These are phyloP conservation scores for Cryptosporidium tyzzeri DNA, from an alignment of 169 alveolate genomes.

Conservation along the genomic window DNA sequence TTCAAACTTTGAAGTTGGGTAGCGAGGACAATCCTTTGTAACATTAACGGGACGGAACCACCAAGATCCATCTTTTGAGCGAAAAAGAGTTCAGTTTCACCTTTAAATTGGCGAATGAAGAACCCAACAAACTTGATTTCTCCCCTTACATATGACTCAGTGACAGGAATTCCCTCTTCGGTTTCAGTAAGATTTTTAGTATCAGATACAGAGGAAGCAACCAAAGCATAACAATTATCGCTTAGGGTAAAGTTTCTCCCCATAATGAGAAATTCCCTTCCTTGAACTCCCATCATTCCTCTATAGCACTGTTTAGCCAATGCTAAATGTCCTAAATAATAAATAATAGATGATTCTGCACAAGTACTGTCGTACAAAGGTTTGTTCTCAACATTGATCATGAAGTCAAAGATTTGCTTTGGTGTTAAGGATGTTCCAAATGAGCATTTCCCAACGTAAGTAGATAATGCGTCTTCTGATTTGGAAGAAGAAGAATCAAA, in stretches of 20 bases:
- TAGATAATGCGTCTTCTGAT: conserved; percentile 6
- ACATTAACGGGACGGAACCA: conserved; percentile 48
- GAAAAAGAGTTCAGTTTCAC: conserved; percentile 43
- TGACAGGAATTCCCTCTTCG: conserved; percentile 31
- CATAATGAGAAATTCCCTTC: conserved; percentile 41
- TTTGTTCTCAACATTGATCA: conserved; percentile 43
- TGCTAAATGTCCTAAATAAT: background rate
- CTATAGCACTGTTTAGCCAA: conserved; percentile 51
- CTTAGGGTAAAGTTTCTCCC: conserved; percentile 43
- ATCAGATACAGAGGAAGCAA: conserved; percentile 18
- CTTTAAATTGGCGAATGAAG: conserved; percentile 17
- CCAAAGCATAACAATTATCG: conserved; percentile 38
- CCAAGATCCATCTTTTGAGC: conserved; percentile 70
- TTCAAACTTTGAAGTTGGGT: conserved; percentile 50
- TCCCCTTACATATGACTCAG: conserved; percentile 53
- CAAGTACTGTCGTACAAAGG: conserved; percentile 60
- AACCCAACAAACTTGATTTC: conserved; percentile 44
- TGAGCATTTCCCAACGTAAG: conserved; percentile 42
- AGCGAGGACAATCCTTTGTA: conserved; percentile 52
- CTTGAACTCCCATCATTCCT: conserved; percentile 75
- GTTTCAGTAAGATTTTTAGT: background rate
- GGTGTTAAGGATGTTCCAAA: conserved; percentile 48
- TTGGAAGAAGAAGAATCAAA: conserved; percentile 8
- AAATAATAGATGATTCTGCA: conserved; percentile 39
- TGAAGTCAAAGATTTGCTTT: conserved; percentile 40